Percentiles rank a stretch among this genome's conserved stretches.
phyloP scores from a whole-genome alignment of 2,329 filamentous ascomycete species.

The Purpureocillium takamizusanense region DNA sequence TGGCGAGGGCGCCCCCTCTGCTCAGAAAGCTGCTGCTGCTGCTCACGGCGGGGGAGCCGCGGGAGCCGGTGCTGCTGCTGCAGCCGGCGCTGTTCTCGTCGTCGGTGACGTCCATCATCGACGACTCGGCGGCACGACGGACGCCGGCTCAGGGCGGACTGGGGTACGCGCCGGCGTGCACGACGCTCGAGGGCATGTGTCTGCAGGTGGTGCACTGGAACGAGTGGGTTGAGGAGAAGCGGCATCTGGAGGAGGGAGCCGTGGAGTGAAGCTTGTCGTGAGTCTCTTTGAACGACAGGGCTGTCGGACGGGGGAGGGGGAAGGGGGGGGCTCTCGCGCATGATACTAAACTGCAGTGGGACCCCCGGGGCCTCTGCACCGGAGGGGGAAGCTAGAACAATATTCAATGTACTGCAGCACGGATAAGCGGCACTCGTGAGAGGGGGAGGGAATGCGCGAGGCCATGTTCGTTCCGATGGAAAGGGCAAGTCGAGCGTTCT shows the following conservation, averaged over 20 bases:
- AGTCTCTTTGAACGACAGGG: no score
- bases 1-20: constrained; percentile 9
- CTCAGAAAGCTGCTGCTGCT: constrained; percentile 8
- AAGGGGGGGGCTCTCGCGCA: no score
- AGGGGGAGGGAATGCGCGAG: no score
- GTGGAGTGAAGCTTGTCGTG: neutral
- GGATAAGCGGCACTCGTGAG: no score
- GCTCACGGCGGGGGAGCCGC: constrained; percentile 18
- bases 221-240: constrained; percentile 3
- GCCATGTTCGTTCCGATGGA: no score
- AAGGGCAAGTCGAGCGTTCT: no score
- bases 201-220: constrained; percentile 33
- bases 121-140: constrained; percentile 26
- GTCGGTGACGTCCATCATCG: constrained; percentile 24
- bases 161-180: constrained; percentile 27
- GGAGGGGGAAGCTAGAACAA: no score
- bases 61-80: constrained; percentile 23
- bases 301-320: no score
- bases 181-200: constrained; percentile 30
- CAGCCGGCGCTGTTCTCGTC: constrained; percentile 31
- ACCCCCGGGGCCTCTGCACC: no score
- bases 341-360: no score
- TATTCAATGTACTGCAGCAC: no score
- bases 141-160: constrained; percentile 29
- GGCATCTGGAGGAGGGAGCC: neutral